phyloP scores from a whole-genome alignment of 1,284 basidiomycete species.

The Jaminaea rosea region DNA sequence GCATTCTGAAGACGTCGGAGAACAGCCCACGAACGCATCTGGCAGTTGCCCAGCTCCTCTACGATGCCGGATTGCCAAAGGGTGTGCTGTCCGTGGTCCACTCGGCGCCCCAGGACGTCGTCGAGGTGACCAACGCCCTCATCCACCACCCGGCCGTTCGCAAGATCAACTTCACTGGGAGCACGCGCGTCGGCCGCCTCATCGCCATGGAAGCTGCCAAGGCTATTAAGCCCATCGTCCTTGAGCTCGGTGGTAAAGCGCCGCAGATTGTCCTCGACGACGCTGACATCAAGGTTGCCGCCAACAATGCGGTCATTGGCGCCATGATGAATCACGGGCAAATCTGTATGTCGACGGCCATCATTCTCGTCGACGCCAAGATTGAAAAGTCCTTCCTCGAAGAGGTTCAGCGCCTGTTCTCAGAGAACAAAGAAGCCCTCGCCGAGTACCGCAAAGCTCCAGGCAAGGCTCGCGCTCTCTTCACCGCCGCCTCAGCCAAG shows the following conservation, averaged over 20 bases:
- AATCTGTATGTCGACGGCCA: constrained; percentile 63
- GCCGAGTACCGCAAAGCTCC: constrained; percentile 3
- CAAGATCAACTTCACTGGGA: constrained; percentile 51
- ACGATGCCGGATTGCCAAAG: constrained; percentile 56
- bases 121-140: constrained; percentile 53
- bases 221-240: constrained; percentile 57
- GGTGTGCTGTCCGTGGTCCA: constrained; percentile 59
- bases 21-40: constrained; percentile 54
- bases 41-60: constrained; percentile 52
- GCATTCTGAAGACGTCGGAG: constrained; percentile 59
- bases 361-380: constrained; percentile 55
- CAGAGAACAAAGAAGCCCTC: constrained; percentile 15
- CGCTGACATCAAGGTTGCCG: constrained; percentile 58
- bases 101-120: constrained; percentile 52
- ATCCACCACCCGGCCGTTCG: constrained; percentile 56
- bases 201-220: constrained; percentile 74
- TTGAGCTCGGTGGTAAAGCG: constrained; percentile 52
- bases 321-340: constrained; percentile 60
- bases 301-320: constrained; percentile 51
- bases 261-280: constrained; percentile 55
- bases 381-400: constrained; percentile 39
- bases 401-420: constrained; percentile 50
- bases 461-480: constrained; percentile 51
- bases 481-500: constrained; percentile 53
- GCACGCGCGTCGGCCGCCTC: constrained; percentile 65